Conservation (phyloP, 1,284 basidiomycete species). For the Naganishia liquefaciens region DNA sequence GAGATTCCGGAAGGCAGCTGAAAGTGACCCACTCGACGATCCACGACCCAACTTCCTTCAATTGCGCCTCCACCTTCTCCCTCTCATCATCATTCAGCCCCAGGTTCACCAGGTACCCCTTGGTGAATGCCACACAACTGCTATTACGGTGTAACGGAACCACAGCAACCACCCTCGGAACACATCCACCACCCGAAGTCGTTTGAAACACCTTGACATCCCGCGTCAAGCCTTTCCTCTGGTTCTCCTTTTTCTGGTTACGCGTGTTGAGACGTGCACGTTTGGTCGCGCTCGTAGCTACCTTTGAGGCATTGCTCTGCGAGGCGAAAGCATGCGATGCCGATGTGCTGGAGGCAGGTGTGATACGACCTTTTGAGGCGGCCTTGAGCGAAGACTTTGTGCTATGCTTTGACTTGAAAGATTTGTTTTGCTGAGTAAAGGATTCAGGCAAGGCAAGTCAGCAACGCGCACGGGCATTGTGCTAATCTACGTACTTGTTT, state of each 20-base stretch:
- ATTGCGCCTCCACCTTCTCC: conserved; percentile 33
- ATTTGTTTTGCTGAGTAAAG: conserved; percentile 70
- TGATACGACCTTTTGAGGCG: conserved; percentile 69
- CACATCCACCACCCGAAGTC: conserved; percentile 53
- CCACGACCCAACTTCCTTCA: conserved; percentile 62
- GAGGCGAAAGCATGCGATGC: conserved; percentile 35
- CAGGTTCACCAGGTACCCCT: conserved; percentile 66
- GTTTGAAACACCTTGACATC: conserved; percentile 53
- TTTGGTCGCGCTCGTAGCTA: conserved; percentile 43
- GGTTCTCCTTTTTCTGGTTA: conserved; percentile 58
- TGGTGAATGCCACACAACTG: conserved; percentile 71
- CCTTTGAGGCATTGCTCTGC: conserved; percentile 37
- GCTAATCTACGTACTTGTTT: conserved; percentile 67
- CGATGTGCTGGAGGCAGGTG: conserved; percentile 68
- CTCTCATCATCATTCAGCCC: conserved; percentile 61
- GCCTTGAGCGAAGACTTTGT: conserved; percentile 77
- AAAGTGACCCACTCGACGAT: conserved; percentile 63
- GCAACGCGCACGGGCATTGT: conserved; percentile 12
- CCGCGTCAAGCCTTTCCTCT: conserved; percentile 65
- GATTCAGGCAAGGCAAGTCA: background rate
- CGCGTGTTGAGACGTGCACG: conserved; percentile 48
- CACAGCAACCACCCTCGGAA: conserved; percentile 55
- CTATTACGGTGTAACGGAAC: conserved; percentile 49
- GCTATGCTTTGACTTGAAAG: conserved; percentile 85
- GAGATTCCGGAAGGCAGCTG: background rate